These are phyloP conservation scores for Kuraishia borneana DNA, from an alignment of 805 yeast genomes.

Conservation along the genomic window DNA sequence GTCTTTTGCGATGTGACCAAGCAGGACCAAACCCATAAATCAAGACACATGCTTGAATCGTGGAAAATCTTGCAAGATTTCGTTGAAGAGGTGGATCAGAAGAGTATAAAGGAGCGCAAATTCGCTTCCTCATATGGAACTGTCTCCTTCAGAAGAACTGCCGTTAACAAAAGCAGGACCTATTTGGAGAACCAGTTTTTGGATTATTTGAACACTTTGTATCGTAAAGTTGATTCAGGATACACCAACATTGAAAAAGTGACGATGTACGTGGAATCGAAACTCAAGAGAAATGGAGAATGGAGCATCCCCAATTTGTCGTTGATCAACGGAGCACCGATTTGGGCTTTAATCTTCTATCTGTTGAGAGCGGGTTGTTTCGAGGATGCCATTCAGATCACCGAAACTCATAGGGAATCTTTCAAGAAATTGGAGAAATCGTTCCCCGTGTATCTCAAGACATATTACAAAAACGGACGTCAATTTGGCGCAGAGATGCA, in stretches of 20 bases:
- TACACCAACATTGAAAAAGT: constrained; percentile 65
- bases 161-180: constrained; percentile 42
- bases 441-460: constrained; percentile 69
- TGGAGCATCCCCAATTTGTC: constrained; percentile 47
- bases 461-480: constrained; percentile 45
- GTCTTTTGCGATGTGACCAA: constrained; percentile 53
- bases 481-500: constrained; percentile 55
- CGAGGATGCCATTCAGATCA: constrained; percentile 66
- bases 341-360: constrained; percentile 91
- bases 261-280: constrained; percentile 42
- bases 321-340: constrained; percentile 71
- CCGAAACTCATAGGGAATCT: constrained; percentile 49
- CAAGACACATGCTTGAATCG: constrained; percentile 62
- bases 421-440: constrained; percentile 80
- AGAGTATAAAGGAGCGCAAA: constrained; percentile 20
- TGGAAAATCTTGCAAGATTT: constrained; percentile 57
- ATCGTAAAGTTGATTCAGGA: constrained; percentile 31
- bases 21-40: constrained; percentile 46
- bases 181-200: constrained; percentile 72
- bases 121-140: constrained; percentile 19
- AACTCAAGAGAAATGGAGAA: constrained; percentile 21
- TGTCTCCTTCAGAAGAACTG: constrained; percentile 26
- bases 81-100: constrained; percentile 21
- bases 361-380: constrained; percentile 75
- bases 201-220: constrained; percentile 58